Conservation (phyloP, 192 early-diverging fungal species). For the Entomortierella beljakovae region DNA sequence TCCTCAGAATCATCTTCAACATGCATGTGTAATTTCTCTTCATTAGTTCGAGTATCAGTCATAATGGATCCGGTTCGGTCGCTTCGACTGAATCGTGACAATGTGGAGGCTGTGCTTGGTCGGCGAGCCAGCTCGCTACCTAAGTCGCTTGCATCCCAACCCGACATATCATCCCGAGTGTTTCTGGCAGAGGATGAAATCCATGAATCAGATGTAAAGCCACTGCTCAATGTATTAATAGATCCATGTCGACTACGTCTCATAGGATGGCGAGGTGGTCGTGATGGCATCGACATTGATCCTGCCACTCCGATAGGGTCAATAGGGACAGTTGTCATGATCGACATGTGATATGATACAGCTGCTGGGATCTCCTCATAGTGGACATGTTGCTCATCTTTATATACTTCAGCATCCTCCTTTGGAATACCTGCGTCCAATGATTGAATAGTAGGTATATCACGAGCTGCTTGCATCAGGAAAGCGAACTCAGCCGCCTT, state of each 20-base stretch:
- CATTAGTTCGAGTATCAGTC: constrained; percentile 8
- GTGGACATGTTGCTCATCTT: constrained; percentile 45
- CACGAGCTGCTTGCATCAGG: too few relatives aligned
- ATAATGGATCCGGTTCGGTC: constrained; percentile 31
- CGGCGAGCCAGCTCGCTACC: constrained; percentile 8
- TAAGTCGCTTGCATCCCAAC: constrained; percentile 26
- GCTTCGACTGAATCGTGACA: constrained; percentile 14
- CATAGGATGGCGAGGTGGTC: constrained; percentile 48
- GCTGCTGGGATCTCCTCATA: constrained; percentile 46
- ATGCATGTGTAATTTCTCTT: not conserved
- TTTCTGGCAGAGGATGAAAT: constrained; percentile 29
- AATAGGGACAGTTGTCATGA: constrained; percentile 46
- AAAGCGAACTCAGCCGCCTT: too few relatives aligned
- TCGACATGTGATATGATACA: constrained; percentile 44
- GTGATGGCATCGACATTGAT: constrained; percentile 16
- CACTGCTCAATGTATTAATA: constrained; percentile 29
- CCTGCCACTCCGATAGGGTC: constrained; percentile 29
- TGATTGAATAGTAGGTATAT: too few relatives aligned
- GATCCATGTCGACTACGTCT: constrained; percentile 43
- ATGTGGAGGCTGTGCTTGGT: not conserved
- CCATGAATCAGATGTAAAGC: constrained; percentile 47
- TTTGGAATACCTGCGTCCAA: not conserved
- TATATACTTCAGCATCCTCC: not conserved
- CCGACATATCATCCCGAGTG: constrained; percentile 48
- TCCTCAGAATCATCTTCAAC: not conserved